Evolutionary conservation across 2,329 filamentous ascomycete genomes (phyloP), one percentile per base, ranked within the genome.

Genomic region (Teratosphaeria epicoccoides): DNA sequence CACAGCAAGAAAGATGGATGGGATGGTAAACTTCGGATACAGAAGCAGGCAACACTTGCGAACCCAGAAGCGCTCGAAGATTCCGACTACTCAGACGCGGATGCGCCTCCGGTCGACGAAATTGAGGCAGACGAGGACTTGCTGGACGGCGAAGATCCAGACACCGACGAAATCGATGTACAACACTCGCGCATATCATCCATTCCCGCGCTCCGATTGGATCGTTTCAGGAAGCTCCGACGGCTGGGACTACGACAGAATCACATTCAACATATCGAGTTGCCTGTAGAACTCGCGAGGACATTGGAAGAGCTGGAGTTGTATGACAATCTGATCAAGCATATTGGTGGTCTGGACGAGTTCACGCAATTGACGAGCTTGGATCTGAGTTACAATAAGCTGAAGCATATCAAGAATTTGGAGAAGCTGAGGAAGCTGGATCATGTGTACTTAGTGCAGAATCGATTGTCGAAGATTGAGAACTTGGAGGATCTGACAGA

Each of bases 321-420:
- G 54, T 98, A 98, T 74, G 93, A 98, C 72, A 98, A 98, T 70
- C 78, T 95, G 17, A 89, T 98, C 61, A 81, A 83, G 10, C 89
- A 95, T 69, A 82, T 96, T 69, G 83, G 84, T 59, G 87, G 87
- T 25, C 78, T 98, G 45, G 89, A 96, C 50, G 76, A 81, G 45
- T 80, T 96, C 52, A 81, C 77, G 11, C 77, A 86, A 55, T 79
- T 98, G 50, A 88, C 80, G 5, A 85, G 75, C 52, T 80, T 98
- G 50, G 93, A 98, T 67, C 77, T 98, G 49, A 94, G 87, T 69
- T 98, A 96, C 80, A 98, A 98, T 76, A 97, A 97, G 75, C 91
- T 98, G 74, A 96, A 95, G 69, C 90, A 96, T 71, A 95, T 98
- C 74, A 95, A 95, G 71, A 83, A 91, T 63, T 74, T 97, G 58